These are phyloP conservation scores for Polyporus tsugae DNA, from an alignment of 1,284 basidiomycete genomes.

Conservation along the genomic window DNA sequence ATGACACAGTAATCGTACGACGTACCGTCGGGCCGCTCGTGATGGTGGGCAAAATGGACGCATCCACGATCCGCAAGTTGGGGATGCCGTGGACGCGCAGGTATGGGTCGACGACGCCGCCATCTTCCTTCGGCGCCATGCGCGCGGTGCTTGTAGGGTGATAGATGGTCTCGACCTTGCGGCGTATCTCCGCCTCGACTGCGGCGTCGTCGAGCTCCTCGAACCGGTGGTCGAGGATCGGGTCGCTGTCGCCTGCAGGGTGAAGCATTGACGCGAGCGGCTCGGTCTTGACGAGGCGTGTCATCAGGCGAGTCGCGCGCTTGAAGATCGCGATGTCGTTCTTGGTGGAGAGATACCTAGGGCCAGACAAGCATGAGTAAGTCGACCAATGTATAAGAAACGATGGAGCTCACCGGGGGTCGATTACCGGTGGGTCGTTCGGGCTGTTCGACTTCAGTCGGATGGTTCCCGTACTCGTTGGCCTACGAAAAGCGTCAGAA, in stretches of 20 bases:
- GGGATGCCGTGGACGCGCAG: constrained; percentile 48
- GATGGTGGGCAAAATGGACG: constrained; percentile 64
- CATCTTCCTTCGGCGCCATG: constrained; percentile 59
- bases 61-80: constrained; percentile 64
- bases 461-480: constrained; percentile 52
- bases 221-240: constrained; percentile 40
- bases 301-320: constrained; percentile 58
- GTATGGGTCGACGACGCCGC: constrained; percentile 49
- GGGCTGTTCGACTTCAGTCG: constrained; percentile 50
- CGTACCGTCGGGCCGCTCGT: constrained; percentile 70
- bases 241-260: constrained; percentile 36
- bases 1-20: constrained; percentile 13
- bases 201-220: constrained; percentile 41
- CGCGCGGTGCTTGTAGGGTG: constrained; percentile 66
- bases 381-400: background rate
- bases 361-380: constrained; percentile 34
- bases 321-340: constrained; percentile 64
- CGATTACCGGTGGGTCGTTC: constrained; percentile 51
- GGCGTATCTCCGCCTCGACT: constrained; percentile 47
- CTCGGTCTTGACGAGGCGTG: constrained; percentile 57
- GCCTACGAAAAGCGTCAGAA: constrained; percentile 39
- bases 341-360: constrained; percentile 55
- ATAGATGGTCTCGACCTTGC: constrained; percentile 64
- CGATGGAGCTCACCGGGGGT: background rate
- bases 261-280: constrained; percentile 60